A percentile compares a stretch with the other conserved stretches of the same genome.
Conservation (phyloP, 2,329 filamentous ascomycete species). For the Malbranchea cinnamomea region DNA sequence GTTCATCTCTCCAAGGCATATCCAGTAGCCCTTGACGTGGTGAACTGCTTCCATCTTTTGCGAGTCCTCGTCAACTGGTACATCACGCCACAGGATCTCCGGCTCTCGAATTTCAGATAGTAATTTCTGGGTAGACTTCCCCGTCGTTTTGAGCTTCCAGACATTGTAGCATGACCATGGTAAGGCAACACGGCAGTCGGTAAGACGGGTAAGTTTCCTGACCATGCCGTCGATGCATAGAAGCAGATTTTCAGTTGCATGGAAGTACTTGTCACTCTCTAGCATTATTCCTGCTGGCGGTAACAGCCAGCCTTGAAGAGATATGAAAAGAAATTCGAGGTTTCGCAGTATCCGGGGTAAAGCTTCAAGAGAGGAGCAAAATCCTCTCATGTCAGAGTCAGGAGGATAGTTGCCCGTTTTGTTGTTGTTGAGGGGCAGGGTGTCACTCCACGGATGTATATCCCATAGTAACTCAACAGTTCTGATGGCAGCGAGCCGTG, state of each 20-base stretch:
- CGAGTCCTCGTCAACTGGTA: not conserved
- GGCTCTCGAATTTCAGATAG: no score
- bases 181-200: not conserved
- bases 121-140: no score
- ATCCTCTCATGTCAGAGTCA: conserved; percentile 5
- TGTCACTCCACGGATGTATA: conserved; percentile 3
- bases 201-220: conserved; percentile 1
- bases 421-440: not conserved
- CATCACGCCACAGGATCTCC: conserved; percentile 2
- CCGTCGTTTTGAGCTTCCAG: conserved; percentile 4
- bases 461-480: conserved; percentile 5
- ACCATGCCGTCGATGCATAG: conserved; percentile 3
- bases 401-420: not conserved
- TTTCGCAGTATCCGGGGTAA: conserved; percentile 5
- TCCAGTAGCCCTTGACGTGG: conserved; percentile 1
- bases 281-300: not conserved
- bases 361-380: conserved; percentile 3
- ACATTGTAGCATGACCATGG: not conserved
- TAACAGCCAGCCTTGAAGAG: not conserved
- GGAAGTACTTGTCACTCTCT: not conserved
- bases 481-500: conserved; percentile 4
- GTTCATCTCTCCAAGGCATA: not conserved
- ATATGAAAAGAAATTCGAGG: conserved; percentile 5
- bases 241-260: conserved; percentile 5
- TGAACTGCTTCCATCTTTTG: not conserved